These are phyloP conservation scores for Rubroboletus satanas DNA, from an alignment of 768 basidiomycete genomes.

Conservation along the genomic window DNA sequence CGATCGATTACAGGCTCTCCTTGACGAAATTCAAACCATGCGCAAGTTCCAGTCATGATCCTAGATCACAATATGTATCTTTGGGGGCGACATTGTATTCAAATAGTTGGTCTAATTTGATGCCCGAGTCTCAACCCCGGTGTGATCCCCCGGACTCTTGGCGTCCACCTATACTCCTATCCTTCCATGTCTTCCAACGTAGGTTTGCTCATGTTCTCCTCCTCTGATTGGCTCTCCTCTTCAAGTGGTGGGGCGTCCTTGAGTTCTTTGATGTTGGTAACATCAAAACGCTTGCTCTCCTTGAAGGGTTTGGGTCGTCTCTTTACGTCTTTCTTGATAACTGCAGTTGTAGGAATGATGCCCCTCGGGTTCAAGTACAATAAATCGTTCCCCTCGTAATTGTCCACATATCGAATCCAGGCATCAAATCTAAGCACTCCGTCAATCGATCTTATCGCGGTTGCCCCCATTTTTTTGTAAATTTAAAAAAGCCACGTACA, in stretches of 20 bases:
- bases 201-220: conserved; percentile 38
- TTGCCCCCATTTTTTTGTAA: background rate
- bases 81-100: background rate
- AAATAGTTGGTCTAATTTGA: conserved; percentile 1
- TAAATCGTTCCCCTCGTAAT: conserved; percentile 74
- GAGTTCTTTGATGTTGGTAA: conserved; percentile 40
- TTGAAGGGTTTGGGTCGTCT: conserved; percentile 59
- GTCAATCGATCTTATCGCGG: background rate
- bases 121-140: background rate
- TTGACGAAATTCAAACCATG: conserved; percentile 88
- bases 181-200: conserved; percentile 54
- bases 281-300: conserved; percentile 66
- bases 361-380: conserved; percentile 76
- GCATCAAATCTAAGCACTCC: conserved; percentile 61
- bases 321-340: conserved; percentile 54
- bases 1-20: conserved; percentile 72
- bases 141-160: background rate
- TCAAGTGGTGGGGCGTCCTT: conserved; percentile 27
- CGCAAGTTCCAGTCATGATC: conserved; percentile 79
- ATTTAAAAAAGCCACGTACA: conserved; percentile 49
- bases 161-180: background rate
- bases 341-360: conserved; percentile 64
- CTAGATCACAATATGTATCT: background rate
- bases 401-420: conserved; percentile 76
- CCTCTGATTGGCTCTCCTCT: conserved; percentile 44